Base-by-base conservation (phyloP, 2,329 filamentous ascomycete genomes). In the Venturia oleaginea region DNA sequence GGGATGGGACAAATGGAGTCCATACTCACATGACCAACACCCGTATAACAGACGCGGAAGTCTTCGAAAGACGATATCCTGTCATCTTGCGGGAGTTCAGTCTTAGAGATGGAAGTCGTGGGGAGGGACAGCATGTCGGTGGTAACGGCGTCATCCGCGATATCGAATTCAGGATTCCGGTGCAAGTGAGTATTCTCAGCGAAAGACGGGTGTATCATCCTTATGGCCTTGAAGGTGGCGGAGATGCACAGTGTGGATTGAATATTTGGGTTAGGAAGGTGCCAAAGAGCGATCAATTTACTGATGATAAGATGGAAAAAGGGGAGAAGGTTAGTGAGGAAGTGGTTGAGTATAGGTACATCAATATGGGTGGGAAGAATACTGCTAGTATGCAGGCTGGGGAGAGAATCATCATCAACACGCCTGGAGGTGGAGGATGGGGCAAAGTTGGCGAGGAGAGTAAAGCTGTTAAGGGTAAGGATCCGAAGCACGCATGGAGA, bases 1-100 rank as follows among this genome's bases (percentile, higher is more conserved):
- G 89, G 89, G 80, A 88, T 66, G 90, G 90, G 43, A 87, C 88
- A 13, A 85, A 80, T 62, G 89, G 88, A 19, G 88, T 92, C n/a
- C 89, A 93, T 72, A 88, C 85, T 1, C 89, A 93, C 76, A 92
- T 92, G 88, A 93, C 90, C 7, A 94, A 94, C 73, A 93, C 90
- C 3, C 83, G 89, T 17, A 93, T 92, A 71, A 92, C 90, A 0
- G 90, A 93, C 71, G 81, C 87, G 0, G 90, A 94, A 72, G 83
- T 92, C 7, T 89, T 93, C 68, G 90, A 93, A 76, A 81, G 87
- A 34, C 79, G 90, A 10, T 92, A 92, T 70, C 89, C 89, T 0
- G 88, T 92, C 1, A 74, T 94, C 1, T 76, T 94, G 40, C 80
- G 86, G 6, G 83, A 89, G 68, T 93, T 92, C 73, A 81, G 81